Conservation (phyloP, 805 yeast species). For the Lipomyces mesembrius region DNA sequence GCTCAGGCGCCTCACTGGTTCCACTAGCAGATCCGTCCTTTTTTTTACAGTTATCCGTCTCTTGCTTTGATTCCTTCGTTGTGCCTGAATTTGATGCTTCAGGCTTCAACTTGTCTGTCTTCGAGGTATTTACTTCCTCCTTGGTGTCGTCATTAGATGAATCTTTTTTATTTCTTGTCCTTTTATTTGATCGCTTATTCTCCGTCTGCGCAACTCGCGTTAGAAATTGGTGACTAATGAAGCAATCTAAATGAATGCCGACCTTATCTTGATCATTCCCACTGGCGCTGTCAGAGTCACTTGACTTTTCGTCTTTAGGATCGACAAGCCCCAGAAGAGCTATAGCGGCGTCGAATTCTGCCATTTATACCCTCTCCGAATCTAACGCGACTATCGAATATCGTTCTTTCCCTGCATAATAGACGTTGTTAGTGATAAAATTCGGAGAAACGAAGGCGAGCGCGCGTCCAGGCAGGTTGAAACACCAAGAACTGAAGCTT, state of each 20-base stretch:
- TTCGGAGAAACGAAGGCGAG: neutral
- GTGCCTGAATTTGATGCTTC: neutral
- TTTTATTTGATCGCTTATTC: neutral
- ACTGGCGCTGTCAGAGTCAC: constrained; percentile 15
- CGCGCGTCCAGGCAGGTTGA: neutral
- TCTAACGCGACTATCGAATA: neutral
- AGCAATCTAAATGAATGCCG: neutral
- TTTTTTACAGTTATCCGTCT: neutral
- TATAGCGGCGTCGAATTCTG: constrained; percentile 37
- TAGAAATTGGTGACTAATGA: neutral
- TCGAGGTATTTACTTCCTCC: neutral
- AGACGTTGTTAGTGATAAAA: neutral
- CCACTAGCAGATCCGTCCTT: neutral
- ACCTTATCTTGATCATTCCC: neutral
- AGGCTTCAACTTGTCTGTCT: neutral
- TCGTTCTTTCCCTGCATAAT: neutral
- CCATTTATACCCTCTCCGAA: constrained; percentile 13
- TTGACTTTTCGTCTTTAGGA: constrained; percentile 30
- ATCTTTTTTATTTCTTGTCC: neutral
- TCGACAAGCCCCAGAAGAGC: constrained; percentile 37
- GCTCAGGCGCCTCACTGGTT: neutral
- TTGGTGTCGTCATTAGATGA: neutral
- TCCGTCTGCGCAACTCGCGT: neutral
- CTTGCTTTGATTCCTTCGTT: neutral
- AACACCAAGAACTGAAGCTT: neutral